Percentiles rank a stretch among this genome's conserved stretches.
These are phyloP conservation scores for Hordeum marinum DNA, from an alignment of 176 grass and related monocot species.

Conservation along the genomic window DNA sequence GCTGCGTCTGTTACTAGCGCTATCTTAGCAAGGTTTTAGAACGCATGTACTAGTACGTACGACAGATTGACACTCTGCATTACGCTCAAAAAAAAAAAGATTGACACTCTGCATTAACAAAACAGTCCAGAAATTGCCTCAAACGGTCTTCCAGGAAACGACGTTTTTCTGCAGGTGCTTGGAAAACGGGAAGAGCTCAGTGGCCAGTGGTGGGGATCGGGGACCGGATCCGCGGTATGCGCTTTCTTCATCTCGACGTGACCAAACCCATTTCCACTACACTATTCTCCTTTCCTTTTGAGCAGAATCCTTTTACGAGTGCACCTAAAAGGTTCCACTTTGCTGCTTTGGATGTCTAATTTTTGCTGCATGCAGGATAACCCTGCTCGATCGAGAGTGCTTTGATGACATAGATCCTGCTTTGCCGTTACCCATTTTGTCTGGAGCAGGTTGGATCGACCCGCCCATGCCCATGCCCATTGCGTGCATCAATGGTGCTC, in stretches of 20 bases:
- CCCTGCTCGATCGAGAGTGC: neutral
- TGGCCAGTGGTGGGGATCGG: neutral
- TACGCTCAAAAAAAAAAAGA: no score
- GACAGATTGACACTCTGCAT: neutral
- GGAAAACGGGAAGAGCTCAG: neutral
- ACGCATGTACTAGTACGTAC: neutral
- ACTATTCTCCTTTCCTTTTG: neutral
- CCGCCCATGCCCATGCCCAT: no score
- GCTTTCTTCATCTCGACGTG: neutral
- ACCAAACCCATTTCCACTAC: neutral
- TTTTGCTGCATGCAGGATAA: neutral
- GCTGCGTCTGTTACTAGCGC: neutral
- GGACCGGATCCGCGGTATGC: constrained; percentile 33
- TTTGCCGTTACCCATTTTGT: neutral
- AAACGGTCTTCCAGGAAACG: constrained; percentile 20
- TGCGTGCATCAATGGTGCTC: neutral
- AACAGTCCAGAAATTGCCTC: neutral
- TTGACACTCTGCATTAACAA: neutral
- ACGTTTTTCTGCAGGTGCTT: neutral
- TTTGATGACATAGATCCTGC: neutral
- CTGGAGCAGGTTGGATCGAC: neutral
- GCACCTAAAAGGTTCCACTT: neutral
- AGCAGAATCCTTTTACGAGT: neutral
- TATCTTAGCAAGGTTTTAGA: neutral
- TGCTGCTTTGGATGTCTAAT: neutral